Percentiles rank a stretch among this genome's conserved stretches.
phyloP scores from a whole-genome alignment of 1,284 basidiomycete genomes.

The Kwoniella shivajii region DNA sequence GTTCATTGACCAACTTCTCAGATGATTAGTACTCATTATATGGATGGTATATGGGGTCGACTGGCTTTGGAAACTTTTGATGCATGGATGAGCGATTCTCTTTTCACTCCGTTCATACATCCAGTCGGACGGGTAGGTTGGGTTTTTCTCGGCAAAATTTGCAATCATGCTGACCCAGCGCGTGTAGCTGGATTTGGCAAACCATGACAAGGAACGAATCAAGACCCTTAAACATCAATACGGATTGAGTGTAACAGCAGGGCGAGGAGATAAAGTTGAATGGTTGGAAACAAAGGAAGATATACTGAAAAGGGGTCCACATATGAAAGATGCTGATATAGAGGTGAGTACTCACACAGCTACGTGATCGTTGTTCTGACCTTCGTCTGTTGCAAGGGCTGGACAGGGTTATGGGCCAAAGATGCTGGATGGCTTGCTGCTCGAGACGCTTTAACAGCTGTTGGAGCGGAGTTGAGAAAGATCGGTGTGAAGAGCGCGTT shows the following conservation, averaged over 20 bases:
- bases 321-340: slow-evolving; percentile 25
- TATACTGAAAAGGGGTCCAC: slow-evolving; percentile 31
- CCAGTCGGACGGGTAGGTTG: slow-evolving; percentile 28
- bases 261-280: slow-evolving; percentile 14
- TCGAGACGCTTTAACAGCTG: slow-evolving; percentile 38
- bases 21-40: slow-evolving; percentile 4
- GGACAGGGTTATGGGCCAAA: slow-evolving; percentile 36
- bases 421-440: slow-evolving; percentile 51
- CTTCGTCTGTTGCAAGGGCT: slow-evolving; percentile 24
- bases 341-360: slow-evolving; percentile 7
- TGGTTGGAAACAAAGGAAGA: slow-evolving; percentile 36
- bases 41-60: slow-evolving; percentile 3
- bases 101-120: slow-evolving; percentile 43
- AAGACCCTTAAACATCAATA: slow-evolving; percentile 1
- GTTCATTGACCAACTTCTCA: background rate
- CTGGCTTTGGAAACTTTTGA: slow-evolving; percentile 27
- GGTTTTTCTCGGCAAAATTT: background rate
- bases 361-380: background rate
- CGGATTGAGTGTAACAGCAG: background rate
- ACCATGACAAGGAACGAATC: background rate
- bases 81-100: slow-evolving; percentile 41
- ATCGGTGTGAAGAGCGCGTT: slow-evolving; percentile 44
- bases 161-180: background rate
- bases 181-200: slow-evolving; percentile 3
- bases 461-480: slow-evolving; percentile 36